Evolutionary conservation across 371 early-diverging fungal species (phyloP).

Genomic region (Syncephalastrum monosporum): DNA sequence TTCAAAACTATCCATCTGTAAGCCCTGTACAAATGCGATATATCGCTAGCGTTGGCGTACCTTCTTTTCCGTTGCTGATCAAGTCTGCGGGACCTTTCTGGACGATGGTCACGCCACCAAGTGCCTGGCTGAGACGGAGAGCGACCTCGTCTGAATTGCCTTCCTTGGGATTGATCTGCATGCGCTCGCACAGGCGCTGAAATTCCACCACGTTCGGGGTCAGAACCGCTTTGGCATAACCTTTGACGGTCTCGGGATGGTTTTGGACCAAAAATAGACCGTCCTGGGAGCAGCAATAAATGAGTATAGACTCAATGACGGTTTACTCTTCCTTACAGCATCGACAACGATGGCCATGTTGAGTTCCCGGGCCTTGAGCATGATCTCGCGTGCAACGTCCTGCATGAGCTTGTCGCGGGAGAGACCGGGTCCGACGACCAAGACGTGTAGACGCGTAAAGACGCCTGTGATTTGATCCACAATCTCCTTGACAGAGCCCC

Average conservation of each 20-base stretch:
- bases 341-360: constrained; percentile 85
- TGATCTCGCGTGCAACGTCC: constrained; percentile 56
- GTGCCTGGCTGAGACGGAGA: constrained; percentile 44
- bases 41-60: constrained; percentile 36
- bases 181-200: constrained; percentile 68
- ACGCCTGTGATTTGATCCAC: constrained; percentile 46
- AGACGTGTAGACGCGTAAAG: constrained; percentile 76
- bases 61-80: constrained; percentile 72
- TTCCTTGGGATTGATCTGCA: constrained; percentile 52
- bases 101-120: constrained; percentile 76
- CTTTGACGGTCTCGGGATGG: constrained; percentile 67
- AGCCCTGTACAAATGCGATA: not conserved
- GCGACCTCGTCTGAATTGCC: constrained; percentile 38
- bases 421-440: constrained; percentile 92
- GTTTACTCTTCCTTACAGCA: constrained; percentile 61
- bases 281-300: constrained; percentile 52
- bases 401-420: constrained; percentile 75
- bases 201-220: constrained; percentile 95
- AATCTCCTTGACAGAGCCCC: constrained; percentile 38
- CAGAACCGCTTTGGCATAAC: constrained; percentile 76
- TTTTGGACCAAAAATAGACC: constrained; percentile 77
- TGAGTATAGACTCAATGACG: not conserved
- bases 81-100: constrained; percentile 84
- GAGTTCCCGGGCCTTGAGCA: constrained; percentile 59
- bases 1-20: constrained; percentile 36